Evolutionary conservation across 805 yeast genomes (phyloP).

Genomic region (Hanseniaspora mollemarum): DNA sequence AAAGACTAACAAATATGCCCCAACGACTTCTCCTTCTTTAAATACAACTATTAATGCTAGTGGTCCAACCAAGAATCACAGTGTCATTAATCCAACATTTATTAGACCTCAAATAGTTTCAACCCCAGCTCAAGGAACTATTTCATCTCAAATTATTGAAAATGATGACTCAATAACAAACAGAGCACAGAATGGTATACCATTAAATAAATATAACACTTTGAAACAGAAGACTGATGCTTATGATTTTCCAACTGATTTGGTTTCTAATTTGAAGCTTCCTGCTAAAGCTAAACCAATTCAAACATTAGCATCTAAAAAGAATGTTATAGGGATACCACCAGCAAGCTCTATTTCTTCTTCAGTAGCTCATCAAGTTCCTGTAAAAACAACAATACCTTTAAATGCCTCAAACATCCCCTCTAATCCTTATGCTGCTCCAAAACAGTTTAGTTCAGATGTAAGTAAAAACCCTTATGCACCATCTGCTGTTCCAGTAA

Average conservation of each 20-base stretch:
- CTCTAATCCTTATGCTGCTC: conserved; percentile 15
- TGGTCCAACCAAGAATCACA: background rate
- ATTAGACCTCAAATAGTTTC: conserved; percentile 4
- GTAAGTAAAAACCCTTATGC: conserved; percentile 18
- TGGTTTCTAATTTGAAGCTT: conserved; percentile 33
- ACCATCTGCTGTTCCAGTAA: conserved; percentile 19
- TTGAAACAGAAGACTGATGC: conserved; percentile 60
- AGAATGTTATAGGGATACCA: conserved; percentile 16
- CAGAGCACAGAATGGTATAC: background rate
- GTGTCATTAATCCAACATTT: background rate
- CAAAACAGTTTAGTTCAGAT: no score
- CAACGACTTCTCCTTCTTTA: background rate
- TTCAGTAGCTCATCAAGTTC: conserved; percentile 5
- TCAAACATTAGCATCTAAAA: conserved; percentile 22
- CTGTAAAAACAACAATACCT: conserved; percentile 19
- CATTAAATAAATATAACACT: conserved; percentile 31
- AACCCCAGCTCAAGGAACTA: background rate
- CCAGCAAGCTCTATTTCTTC: conserved; percentile 16
- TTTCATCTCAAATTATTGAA: background rate
- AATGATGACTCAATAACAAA: conserved; percentile 19
- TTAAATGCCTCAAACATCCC: conserved; percentile 19
- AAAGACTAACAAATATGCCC: conserved; percentile 13
- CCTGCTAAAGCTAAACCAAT: conserved; percentile 34
- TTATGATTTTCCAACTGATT: conserved; percentile 56
- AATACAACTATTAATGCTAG: background rate